Evolutionary conservation across 2,329 filamentous ascomycete genomes (phyloP), one percentile per base, ranked within the genome.

Genomic region (Colletotrichum sp.): DNA sequence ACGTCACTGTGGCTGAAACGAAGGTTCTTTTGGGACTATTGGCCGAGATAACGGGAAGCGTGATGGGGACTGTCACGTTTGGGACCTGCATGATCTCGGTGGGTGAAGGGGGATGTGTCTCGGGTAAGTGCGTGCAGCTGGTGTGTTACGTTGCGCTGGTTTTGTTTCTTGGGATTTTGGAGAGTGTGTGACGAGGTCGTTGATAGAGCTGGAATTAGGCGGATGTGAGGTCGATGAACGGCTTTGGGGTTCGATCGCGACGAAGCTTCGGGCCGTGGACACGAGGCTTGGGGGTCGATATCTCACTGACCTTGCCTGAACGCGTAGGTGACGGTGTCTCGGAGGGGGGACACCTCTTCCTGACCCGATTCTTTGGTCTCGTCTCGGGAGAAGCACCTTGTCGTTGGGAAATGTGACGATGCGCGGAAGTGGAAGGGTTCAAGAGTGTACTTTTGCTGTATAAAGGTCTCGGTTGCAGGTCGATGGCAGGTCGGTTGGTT

Each of bases 71-170:
- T 48, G 60, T 52, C 67, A 74, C 7, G 12, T 15, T 15, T 59
- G 43, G 30, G 60, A 57, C 52, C 72, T 61, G 61, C 72, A 72
- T 72, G 60, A 72, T 63, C 39, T 71, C 34, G 43, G 43, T 48
- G 43, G 48, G 39, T 16, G 34, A 59, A 26, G 48, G 12, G 8
- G n/a, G n/a, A 26, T 24, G 7, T 48, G 72, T 75, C 72, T 75
- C 67, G 55, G 68, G 34, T 55, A 55, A 5, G 30, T 21, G 63
- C 72, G 67, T 67, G 67, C 34, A 61, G 72, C 68, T 63, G 28
- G 36, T 21, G 72, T 71, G 30, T 21, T 5, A 61, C 36, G 68
- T 57, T 9, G n/a, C 36, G 24, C 15, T 10, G 12, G 15, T 36
- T n/a, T 36, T 43, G 24, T 26, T 32, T 21, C 39, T 32, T 65